A percentile compares a stretch with the other conserved stretches of the same genome.
phyloP scores from a whole-genome alignment of 2,329 filamentous ascomycete species.

The Cladosporium oxysporum region DNA sequence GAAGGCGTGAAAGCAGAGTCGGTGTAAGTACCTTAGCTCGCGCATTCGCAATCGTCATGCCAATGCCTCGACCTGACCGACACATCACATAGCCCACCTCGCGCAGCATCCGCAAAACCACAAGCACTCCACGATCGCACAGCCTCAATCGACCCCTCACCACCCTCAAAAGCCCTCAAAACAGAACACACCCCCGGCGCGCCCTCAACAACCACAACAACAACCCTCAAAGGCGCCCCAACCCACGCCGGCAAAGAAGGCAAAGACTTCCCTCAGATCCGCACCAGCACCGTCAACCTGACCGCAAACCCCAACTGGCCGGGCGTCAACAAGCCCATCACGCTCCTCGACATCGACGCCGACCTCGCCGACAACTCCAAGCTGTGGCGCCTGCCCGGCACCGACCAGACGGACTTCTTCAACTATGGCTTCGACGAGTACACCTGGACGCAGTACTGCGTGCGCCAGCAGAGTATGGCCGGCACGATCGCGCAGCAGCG shows the following conservation, averaged over 20 bases:
- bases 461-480: conserved; percentile 79
- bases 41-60: background rate
- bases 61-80: background rate
- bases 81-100: background rate
- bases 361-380: conserved; percentile 71
- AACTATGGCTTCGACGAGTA: conserved; percentile 99
- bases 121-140: conserved; percentile 10
- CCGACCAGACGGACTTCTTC: conserved; percentile 95
- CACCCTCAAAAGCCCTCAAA: conserved; percentile 17
- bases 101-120: conserved; percentile 15
- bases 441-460: conserved; percentile 91
- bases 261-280: conserved; percentile 65
- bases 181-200: background rate
- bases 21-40: conserved; percentile 8
- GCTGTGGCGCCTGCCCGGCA: conserved; percentile 91
- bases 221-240: conserved; percentile 24
- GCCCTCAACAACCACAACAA: conserved; percentile 3
- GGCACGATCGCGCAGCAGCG: conserved; percentile 81
- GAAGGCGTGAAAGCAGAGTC: conserved; percentile 36
- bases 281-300: conserved; percentile 81
- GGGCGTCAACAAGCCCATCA: conserved; percentile 72
- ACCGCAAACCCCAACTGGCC: conserved; percentile 63
- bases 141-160: conserved; percentile 16
- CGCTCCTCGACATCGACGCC: conserved; percentile 53
- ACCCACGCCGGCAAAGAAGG: conserved; percentile 53